Conservation (phyloP, 2,329 filamentous ascomycete species). For the Lachnellula hyalina region DNA sequence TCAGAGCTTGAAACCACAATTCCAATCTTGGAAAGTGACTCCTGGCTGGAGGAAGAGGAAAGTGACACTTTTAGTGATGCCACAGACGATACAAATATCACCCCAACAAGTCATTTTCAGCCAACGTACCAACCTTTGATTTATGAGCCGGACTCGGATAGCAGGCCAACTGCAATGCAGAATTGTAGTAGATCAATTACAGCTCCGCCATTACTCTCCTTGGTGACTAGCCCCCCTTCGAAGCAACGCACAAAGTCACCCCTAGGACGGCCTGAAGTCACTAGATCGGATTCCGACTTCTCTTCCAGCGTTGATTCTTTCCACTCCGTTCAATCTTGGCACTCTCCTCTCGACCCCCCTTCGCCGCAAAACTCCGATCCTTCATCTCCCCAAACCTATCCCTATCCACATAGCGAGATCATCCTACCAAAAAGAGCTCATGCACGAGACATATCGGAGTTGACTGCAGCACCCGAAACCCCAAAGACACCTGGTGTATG, state of each 20-base stretch:
- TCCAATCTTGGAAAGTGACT: not conserved
- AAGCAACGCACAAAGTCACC: conserved; percentile 25
- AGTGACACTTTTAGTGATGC: conserved; percentile 25
- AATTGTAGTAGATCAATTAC: conserved; percentile 34
- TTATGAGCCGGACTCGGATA: conserved; percentile 26
- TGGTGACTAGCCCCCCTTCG: conserved; percentile 39
- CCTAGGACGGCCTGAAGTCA: conserved; percentile 17
- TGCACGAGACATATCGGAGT: conserved; percentile 32
- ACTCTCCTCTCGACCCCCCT: conserved; percentile 39
- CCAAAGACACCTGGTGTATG: conserved; percentile 23
- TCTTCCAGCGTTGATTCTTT: conserved; percentile 51
- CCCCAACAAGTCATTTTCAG: conserved; percentile 23
- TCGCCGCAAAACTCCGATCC: conserved; percentile 40
- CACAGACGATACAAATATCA: conserved; percentile 25
- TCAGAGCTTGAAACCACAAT: not conserved
- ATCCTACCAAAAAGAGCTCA: conserved; percentile 32
- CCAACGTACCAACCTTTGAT: conserved; percentile 26
- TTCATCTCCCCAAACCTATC: conserved; percentile 34
- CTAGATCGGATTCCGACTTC: conserved; percentile 30
- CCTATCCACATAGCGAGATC: conserved; percentile 38
- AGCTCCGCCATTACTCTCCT: conserved; percentile 38
- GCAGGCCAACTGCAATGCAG: conserved; percentile 28
- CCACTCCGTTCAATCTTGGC: conserved; percentile 49
- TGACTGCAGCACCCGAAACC: conserved; percentile 24
- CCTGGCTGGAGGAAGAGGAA: conserved; percentile 10